Conservation (phyloP, 345 rosid genomes). For the Pistacia atlantica region DNA sequence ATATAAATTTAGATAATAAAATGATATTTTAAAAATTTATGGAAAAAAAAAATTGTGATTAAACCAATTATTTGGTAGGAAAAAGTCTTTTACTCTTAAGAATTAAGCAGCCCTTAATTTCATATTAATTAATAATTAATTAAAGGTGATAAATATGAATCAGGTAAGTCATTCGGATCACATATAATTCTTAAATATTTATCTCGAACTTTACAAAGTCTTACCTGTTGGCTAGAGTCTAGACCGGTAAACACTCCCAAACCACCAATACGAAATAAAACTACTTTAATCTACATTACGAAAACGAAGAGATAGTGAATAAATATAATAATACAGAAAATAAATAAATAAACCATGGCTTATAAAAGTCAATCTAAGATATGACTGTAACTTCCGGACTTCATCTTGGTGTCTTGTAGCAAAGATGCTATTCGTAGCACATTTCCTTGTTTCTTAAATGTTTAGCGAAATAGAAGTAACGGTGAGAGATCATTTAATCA, state of each 20-base stretch:
- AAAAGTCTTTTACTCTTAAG: no score
- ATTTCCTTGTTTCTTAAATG: constrained; percentile 32
- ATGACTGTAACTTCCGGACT: constrained; percentile 37
- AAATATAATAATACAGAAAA: constrained; percentile 4
- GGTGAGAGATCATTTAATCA: constrained; percentile 21
- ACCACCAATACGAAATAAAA: neutral
- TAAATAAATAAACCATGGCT: neutral
- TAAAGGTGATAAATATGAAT: no score
- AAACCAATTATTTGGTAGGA: no score
- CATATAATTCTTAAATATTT: no score
- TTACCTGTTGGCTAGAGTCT: neutral
- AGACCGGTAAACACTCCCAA: neutral
- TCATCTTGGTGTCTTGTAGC: constrained; percentile 54
- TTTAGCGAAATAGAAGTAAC: constrained; percentile 15
- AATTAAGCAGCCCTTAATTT: no score
- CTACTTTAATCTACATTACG: neutral
- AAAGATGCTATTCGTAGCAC: constrained; percentile 56
- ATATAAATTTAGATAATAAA: no score
- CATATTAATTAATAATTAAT: no score
- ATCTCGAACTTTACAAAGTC: no score
- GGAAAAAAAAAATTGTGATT: no score
- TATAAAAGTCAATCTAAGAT: constrained; percentile 52
- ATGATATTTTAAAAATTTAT: no score
- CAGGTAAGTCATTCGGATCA: no score
- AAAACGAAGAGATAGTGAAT: neutral